A percentile compares a stretch with the other conserved stretches of the same genome.
These are phyloP conservation scores for Parafenestella ontariensis DNA, from an alignment of 2,329 filamentous ascomycete species.

Conservation along the genomic window DNA sequence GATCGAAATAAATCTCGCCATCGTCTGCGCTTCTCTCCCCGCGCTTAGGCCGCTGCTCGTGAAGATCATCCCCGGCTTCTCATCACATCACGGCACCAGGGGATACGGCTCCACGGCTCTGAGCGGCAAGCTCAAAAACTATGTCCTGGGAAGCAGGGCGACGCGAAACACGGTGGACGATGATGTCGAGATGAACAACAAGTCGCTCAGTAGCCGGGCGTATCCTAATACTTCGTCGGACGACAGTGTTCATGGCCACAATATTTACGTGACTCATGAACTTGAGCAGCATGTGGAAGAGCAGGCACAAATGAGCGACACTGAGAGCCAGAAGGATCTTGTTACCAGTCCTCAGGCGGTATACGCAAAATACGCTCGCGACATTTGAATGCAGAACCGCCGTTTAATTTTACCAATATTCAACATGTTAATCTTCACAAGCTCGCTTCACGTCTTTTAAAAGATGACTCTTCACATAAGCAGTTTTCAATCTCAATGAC, in stretches of 20 bases:
- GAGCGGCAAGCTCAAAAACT: conserved; percentile 8
- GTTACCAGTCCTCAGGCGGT: neutral
- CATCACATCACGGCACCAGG: conserved; percentile 13
- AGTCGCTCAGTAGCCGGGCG: conserved; percentile 6
- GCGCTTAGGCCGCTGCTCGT: conserved; percentile 39
- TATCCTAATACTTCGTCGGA: conserved; percentile 11
- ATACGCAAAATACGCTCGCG: neutral
- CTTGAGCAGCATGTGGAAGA: conserved; percentile 18
- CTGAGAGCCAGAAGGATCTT: conserved; percentile 19
- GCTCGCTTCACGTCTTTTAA: no score
- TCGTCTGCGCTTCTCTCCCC: conserved; percentile 42
- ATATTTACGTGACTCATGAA: conserved; percentile 19
- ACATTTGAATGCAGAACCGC: no score
- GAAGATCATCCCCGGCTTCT: conserved; percentile 29
- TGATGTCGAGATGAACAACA: conserved; percentile 18
- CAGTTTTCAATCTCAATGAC: no score
- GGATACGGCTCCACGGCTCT: conserved; percentile 5
- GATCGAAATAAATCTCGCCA: conserved; percentile 41
- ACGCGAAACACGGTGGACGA: conserved; percentile 7
- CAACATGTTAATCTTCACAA: no score
- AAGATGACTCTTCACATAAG: no score
- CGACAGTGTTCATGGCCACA: conserved; percentile 14
- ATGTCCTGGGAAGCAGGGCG: conserved; percentile 6
- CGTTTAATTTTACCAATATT: no score
- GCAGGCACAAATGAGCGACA: conserved; percentile 6